Evolutionary conservation across 1,284 basidiomycete genomes (phyloP).

Genomic region (Ceratobasidium sp.): DNA sequence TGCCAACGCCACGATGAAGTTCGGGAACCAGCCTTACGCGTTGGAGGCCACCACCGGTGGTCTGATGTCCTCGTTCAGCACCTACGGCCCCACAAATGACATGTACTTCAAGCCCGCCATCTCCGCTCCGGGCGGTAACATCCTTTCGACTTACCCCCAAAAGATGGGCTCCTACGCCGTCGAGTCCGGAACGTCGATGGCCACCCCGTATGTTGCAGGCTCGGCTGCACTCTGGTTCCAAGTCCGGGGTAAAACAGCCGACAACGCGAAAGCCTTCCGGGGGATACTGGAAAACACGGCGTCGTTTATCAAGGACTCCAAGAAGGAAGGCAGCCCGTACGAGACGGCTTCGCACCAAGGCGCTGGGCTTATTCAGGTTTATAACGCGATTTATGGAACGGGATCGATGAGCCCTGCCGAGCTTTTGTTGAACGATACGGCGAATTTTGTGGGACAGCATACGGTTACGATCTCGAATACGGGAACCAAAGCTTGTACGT

Average conservation of each 20-base stretch:
- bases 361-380: constrained; percentile 75
- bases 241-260: constrained; percentile 65
- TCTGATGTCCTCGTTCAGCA: constrained; percentile 68
- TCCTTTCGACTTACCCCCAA: constrained; percentile 70
- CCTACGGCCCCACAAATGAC: constrained; percentile 73
- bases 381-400: constrained; percentile 61
- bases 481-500: constrained; percentile 51
- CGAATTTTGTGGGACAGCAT: constrained; percentile 57
- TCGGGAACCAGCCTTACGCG: constrained; percentile 10
- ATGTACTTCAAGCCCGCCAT: constrained; percentile 71
- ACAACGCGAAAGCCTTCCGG: constrained; percentile 62
- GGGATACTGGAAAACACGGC: constrained; percentile 74
- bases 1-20: neutral
- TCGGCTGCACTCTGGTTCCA: constrained; percentile 74
- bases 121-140: constrained; percentile 74
- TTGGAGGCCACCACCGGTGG: too few relatives aligned
- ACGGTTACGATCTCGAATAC: constrained; percentile 51
- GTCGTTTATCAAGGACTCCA: too few relatives aligned
- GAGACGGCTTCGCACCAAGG: constrained; percentile 75
- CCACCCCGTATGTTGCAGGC: constrained; percentile 73
- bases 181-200: constrained; percentile 62
- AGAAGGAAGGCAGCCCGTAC: too few relatives aligned
- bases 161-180: constrained; percentile 61
- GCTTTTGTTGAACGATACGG: constrained; percentile 79
- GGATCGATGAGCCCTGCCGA: constrained; percentile 66